These are phyloP conservation scores for Tolypocladium ovalisporum DNA, from an alignment of 2,329 filamentous ascomycete species.

Conservation along the genomic window DNA sequence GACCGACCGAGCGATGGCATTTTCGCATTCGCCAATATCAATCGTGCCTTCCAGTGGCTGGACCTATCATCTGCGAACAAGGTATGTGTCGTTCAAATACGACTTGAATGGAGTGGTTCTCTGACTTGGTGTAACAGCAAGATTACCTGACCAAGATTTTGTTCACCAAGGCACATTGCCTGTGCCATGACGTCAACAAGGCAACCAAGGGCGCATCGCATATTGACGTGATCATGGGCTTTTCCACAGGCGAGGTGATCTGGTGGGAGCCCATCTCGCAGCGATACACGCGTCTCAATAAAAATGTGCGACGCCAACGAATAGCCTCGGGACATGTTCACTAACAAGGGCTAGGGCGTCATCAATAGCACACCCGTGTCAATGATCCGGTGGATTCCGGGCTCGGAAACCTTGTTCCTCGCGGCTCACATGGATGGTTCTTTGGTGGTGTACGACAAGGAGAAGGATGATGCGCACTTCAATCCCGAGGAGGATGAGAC, in stretches of 20 bases:
- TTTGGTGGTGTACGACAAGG: slow-evolving; percentile 91
- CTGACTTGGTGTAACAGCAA: slow-evolving; percentile 39
- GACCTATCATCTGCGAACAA: slow-evolving; percentile 71
- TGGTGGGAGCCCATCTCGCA: slow-evolving; percentile 98
- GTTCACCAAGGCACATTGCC: slow-evolving; percentile 90
- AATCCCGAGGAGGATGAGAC: slow-evolving; percentile 51
- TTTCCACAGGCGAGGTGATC: slow-evolving; percentile 91
- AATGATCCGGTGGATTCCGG: slow-evolving; percentile 86
- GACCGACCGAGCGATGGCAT: slow-evolving; percentile 71
- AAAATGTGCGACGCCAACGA: slow-evolving; percentile 54
- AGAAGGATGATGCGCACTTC: slow-evolving; percentile 82
- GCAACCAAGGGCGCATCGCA: slow-evolving; percentile 70
- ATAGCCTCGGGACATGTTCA: neutral
- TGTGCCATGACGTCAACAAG: slow-evolving; percentile 87
- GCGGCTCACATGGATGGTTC: slow-evolving; percentile 87
- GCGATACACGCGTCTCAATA: slow-evolving; percentile 90
- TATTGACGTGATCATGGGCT: slow-evolving; percentile 88
- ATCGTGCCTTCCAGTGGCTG: slow-evolving; percentile 91
- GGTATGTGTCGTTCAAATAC: slow-evolving; percentile 23
- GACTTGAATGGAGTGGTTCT: neutral
- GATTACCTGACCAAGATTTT: slow-evolving; percentile 93
- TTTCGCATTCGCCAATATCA: slow-evolving; percentile 91
- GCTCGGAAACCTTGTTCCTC: slow-evolving; percentile 86
- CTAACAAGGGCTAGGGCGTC: slow-evolving; percentile 46
- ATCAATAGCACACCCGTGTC: slow-evolving; percentile 81